Evolutionary conservation across 441 rosid species (phyloP), one percentile per base, ranked within the genome.

Genomic region (Metrosideros polymorpha): DNA sequence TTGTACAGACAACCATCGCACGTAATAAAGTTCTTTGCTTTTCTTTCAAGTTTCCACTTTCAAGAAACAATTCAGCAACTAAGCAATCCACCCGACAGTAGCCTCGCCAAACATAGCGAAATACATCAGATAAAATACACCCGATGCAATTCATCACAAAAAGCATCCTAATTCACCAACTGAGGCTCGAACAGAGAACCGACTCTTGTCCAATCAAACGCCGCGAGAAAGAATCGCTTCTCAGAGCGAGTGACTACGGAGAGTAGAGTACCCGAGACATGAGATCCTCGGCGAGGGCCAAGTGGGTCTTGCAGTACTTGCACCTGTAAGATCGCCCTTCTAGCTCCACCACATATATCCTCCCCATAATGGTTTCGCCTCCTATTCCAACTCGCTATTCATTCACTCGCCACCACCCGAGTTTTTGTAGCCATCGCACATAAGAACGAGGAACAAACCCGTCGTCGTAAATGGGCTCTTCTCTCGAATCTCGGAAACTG

Each of bases 251-350:
- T 59, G 12, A 17, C 55, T 84, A 56, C 22, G 27, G 30, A 66
- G 45, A 27, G n/a, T 25, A 55, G 27, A 27, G 3, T 39, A 95
- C 99, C 93, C 88, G 87, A 63, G 98, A 95, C 75, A 92, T 89
- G 86, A 96, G 92, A 88, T 96, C 96, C 87, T 90, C 87, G 56
- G 93, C 94, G 88, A 93, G 94, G 88, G 99, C 97, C 12, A 96
- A 92, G 90, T 95, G 98, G 87, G 99, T 95, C 86, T 90, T 90
- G 84, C 99, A 96, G 82, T 90, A 94, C 93, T 91, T 95, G 98
- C 99, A 96, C 90, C 94, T 92, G 92, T 95, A 96, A 89, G 96
- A 91, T 92, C 97, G 92, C 87, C 99, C 99, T 35, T 95, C 98
- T 29, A 95, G 92, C 91, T 96, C 98, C 90, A 96, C 98, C 93